phyloP scores from a whole-genome alignment of 73 alveolate species.

The Breviolum minutum region DNA sequence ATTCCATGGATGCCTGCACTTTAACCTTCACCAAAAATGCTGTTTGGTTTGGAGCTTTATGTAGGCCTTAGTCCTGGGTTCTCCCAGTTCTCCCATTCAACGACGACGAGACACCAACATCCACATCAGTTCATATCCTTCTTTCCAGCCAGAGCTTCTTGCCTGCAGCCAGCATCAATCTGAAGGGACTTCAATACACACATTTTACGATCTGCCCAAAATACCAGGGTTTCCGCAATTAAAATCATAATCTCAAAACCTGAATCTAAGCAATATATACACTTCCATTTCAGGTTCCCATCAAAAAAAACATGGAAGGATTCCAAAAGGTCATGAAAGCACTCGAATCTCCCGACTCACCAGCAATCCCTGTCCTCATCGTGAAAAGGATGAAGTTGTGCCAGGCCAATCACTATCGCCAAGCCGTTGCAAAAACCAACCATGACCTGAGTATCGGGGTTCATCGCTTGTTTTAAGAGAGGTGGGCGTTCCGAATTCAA shows the following conservation, averaged over 20 bases:
- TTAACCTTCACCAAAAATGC: too few relatives aligned
- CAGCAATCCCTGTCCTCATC: background rate
- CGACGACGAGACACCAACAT: constrained; percentile 33
- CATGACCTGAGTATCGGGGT: constrained; percentile 39
- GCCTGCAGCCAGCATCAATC: too few relatives aligned
- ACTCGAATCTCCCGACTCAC: background rate
- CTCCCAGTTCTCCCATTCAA: background rate
- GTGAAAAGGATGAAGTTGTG: constrained; percentile 84
- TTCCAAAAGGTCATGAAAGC: too few relatives aligned
- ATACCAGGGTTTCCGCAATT: too few relatives aligned
- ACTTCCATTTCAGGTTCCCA: too few relatives aligned
- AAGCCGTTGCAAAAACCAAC: constrained; percentile 87
- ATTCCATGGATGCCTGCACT: too few relatives aligned
- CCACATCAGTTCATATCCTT: constrained; percentile 49
- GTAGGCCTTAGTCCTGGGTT: background rate
- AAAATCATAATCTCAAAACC: too few relatives aligned
- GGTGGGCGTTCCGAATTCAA: background rate
- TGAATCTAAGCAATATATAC: too few relatives aligned
- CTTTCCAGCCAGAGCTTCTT: background rate
- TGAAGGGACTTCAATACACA: too few relatives aligned
- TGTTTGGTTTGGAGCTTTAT: too few relatives aligned
- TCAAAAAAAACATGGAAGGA: too few relatives aligned
- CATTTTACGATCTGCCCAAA: too few relatives aligned
- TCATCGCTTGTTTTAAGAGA: background rate
- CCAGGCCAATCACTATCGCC: constrained; percentile 86